Evolutionary conservation across 2,329 filamentous ascomycete species (phyloP), one percentile per base, ranked within the genome.

Genomic region (Fusarium mexicanum): DNA sequence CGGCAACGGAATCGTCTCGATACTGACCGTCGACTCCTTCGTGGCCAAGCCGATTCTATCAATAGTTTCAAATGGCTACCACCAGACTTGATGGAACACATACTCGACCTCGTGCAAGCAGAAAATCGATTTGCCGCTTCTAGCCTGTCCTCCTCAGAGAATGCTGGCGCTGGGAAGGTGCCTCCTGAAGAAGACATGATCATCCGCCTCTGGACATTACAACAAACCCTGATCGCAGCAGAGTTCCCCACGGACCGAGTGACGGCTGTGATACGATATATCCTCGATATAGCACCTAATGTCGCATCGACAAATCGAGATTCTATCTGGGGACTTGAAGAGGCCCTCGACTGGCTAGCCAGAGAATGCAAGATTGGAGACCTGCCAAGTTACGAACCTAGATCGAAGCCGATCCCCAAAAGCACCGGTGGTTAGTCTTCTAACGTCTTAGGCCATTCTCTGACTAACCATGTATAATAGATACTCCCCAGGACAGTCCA

Each of bases 291-390:
- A 73, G 90, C 91, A 35, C 87, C 91, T 37, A 91, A 90, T 71
- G 87, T 92, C 62, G 84, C 86, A 6, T 78, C 85, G 17, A 84
- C 85, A 26, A 86, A 82, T 69, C 92, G 90, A 75, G 93, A 94
- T 72, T 87, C 87, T 48, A 88, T 95, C 20, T 97, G 94, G 93
- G 95, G 95, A 16, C 84, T 98, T 41, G 92, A 97, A 70, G 95
- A 98, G 82, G 91, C 93, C 33, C 82, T 99, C 26, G 94, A 98
- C 77, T 98, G 95, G 94, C 87, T 98, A 61, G 94, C 94, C n/a
- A 86, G 94, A 73, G 90, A 96, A 79, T 94, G 92, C 76, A 84
- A 87, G 20, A 84, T 87, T 71, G 88, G 91, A 2, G 92, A 95
- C 76, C 86, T 96, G 41, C 93, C 93, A 11, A 87, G 90, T 53